Base-by-base conservation (phyloP, 306 rosid species). In the Dalbergia cochinchinensis region DNA sequence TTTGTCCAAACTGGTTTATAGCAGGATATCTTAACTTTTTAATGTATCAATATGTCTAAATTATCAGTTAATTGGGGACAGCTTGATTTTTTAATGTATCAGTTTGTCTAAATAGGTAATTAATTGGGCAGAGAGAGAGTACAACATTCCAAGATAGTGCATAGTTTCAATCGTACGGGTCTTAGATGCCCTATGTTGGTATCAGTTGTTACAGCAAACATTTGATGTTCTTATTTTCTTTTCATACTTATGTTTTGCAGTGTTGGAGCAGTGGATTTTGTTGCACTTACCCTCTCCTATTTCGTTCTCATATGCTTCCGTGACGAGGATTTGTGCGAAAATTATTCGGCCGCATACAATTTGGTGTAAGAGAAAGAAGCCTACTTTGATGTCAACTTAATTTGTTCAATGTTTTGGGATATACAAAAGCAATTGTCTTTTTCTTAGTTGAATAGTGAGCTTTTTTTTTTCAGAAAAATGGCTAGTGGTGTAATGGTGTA, bases 251-350 rank as follows among this genome's bases (percentile, higher is more conserved):
- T 7, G 34, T 55, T 73, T 37, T 91, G 87, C 95, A 94, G 98
- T 91, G 94, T 79, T 94, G 99, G 99, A 94, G 92, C 85, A 92
- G 91, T 77, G 99, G 99, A 70, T 90, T 91, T 85, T 94, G 99
- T 87, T 94, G 97, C 82, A 92, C 97, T 37, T 94, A 94, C 68
- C 99, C 97, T 19, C 94, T 94, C 57, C 63, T 94, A 50, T 92
- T 91, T 78, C 99, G 94, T 11, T 87, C 97, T 63, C 92, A 92
- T 73, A 77, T 82, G 69, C 85, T 85, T 79, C 88, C 97, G 14
- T 88, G 82, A 71, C 6, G 45, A 18, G 53, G 31, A 54, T 41
- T 57, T 74, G 45, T 69, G 19, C 2, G 16, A 67, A 45, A 47
- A 41, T 59, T 45, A 6, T 42, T 47, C 22, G 65, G 67, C 65